Conservation (phyloP, 208 protist species). For the Trypanosoma brucei region DNA sequence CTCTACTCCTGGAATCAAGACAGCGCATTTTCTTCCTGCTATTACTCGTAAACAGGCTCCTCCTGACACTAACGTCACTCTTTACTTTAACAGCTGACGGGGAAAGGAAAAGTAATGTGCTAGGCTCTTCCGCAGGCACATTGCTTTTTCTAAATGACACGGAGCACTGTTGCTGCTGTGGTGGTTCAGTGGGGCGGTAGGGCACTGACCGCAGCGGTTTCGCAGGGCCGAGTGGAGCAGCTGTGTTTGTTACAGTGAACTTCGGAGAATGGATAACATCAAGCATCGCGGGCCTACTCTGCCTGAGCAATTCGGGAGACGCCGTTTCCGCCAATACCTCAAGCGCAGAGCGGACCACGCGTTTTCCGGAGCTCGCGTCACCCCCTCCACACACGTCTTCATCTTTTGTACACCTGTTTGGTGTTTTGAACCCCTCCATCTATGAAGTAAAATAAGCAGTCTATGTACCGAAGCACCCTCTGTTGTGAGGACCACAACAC, state of each 20-base stretch:
- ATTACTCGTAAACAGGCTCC: constrained; percentile 22
- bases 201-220: neutral
- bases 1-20: constrained; percentile 12
- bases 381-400: neutral
- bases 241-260: constrained; percentile 53
- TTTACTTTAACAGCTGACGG: constrained; percentile 15
- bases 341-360: constrained; percentile 70
- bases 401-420: constrained; percentile 1
- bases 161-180: neutral
- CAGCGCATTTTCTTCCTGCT: constrained; percentile 10
- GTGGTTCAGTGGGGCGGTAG: neutral
- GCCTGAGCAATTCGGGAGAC: constrained; percentile 38
- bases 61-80: constrained; percentile 16
- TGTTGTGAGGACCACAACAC: no score
- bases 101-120: constrained; percentile 59
- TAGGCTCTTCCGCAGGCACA: constrained; percentile 35
- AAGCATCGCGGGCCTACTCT: neutral
- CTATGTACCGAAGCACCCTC: no score
- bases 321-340: constrained; percentile 56
- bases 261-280: constrained; percentile 4
- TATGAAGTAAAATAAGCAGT: neutral
- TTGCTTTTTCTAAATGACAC: neutral
- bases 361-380: constrained; percentile 30
- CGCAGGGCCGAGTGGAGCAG: constrained; percentile 9
- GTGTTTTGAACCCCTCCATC: constrained; percentile 22